Conservation (phyloP, 805 yeast species). For the Starmerella floris region DNA sequence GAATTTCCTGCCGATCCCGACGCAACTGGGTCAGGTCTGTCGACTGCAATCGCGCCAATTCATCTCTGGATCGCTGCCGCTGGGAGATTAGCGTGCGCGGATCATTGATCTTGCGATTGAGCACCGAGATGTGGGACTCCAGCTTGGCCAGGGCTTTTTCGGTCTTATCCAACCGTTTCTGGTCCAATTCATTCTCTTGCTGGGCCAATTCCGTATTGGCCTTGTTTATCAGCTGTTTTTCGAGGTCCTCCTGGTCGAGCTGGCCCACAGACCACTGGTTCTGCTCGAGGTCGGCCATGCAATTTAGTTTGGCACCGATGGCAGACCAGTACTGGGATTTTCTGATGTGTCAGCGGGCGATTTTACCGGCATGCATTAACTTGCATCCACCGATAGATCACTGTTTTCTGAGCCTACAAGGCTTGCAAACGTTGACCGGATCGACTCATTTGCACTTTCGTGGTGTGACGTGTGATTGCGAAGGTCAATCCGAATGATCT, state of each 20-base stretch:
- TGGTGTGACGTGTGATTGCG: no score
- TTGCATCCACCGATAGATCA: no score
- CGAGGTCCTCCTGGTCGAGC: slow-evolving; percentile 72
- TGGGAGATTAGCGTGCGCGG: slow-evolving; percentile 54
- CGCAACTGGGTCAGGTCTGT: slow-evolving; percentile 42
- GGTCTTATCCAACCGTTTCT: slow-evolving; percentile 60
- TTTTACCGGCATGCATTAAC: no score
- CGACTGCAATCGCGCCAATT: slow-evolving; percentile 38
- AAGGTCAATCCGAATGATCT: no score
- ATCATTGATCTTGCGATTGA: slow-evolving; percentile 38
- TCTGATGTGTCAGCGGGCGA: no score
- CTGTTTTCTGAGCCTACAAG: no score
- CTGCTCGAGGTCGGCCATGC: background rate
- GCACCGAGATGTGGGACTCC: slow-evolving; percentile 32
- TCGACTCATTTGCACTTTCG: no score
- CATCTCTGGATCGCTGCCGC: slow-evolving; percentile 40
- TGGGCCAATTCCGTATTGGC: slow-evolving; percentile 46
- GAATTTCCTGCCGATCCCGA: slow-evolving; percentile 52
- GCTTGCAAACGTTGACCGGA: no score
- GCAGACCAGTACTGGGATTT: no score
- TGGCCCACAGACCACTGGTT: slow-evolving; percentile 25
- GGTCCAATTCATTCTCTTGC: slow-evolving; percentile 61
- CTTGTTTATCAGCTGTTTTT: slow-evolving; percentile 46
- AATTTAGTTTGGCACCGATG: no score
- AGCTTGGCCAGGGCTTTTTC: slow-evolving; percentile 35